A percentile compares a stretch with the other conserved stretches of the same genome.
These are phyloP conservation scores for Mortierella sp. DNA, from an alignment of 371 early-diverging fungal genomes.

Conservation along the genomic window DNA sequence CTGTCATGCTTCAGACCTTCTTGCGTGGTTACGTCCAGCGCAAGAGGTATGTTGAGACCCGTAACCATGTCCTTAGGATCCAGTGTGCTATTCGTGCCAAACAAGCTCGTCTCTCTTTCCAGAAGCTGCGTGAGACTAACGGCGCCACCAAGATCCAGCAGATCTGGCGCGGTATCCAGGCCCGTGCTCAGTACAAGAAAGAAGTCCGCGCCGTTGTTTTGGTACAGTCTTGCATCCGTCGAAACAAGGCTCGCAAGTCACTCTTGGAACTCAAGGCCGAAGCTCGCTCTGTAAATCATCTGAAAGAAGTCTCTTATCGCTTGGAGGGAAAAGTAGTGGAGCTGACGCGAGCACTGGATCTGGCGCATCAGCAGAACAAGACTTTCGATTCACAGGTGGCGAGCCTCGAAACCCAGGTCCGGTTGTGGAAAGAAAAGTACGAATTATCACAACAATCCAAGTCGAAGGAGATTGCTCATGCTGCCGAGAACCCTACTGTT, in stretches of 20 bases:
- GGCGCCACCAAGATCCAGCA: constrained; percentile 88
- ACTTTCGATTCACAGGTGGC: constrained; percentile 65
- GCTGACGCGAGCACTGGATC: constrained; percentile 86
- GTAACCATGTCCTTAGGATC: constrained; percentile 51
- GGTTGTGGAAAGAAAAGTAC: constrained; percentile 79
- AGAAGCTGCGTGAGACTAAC: constrained; percentile 64
- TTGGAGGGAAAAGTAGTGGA: constrained; percentile 97
- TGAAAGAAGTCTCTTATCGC: constrained; percentile 92
- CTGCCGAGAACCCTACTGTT: constrained; percentile 65
- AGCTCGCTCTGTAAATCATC: constrained; percentile 88
- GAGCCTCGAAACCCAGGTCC: constrained; percentile 74
- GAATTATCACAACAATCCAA: constrained; percentile 61
- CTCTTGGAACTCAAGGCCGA: constrained; percentile 81
- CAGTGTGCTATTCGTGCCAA: constrained; percentile 72
- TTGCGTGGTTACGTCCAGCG: constrained; percentile 78
- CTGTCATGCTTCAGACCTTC: constrained; percentile 78
- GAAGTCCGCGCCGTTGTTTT: constrained; percentile 69
- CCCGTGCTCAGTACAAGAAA: constrained; percentile 69
- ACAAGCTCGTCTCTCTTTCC: constrained; percentile 68
- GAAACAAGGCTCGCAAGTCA: constrained; percentile 73
- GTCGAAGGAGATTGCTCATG: constrained; percentile 62
- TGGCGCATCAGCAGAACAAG: constrained; percentile 79
- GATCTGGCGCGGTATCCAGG: constrained; percentile 69
- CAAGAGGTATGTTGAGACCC: constrained; percentile 57
- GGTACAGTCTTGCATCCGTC: constrained; percentile 87